Percentiles rank a stretch among this genome's conserved stretches.
Conservation (phyloP, 2,329 filamentous ascomycete genomes). For the Exserohilum rostratum region DNA sequence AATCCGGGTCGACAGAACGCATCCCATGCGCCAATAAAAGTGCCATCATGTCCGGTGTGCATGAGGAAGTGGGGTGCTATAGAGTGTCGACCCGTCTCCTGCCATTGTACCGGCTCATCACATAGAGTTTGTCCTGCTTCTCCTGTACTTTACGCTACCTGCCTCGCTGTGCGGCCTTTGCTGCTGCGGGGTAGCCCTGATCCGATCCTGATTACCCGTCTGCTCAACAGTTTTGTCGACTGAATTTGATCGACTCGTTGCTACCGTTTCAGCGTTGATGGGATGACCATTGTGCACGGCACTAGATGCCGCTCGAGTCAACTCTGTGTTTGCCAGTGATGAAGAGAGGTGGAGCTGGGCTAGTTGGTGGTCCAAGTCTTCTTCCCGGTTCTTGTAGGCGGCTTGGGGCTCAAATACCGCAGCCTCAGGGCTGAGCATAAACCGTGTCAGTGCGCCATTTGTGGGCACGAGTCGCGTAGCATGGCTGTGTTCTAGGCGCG, state of each 20-base stretch:
- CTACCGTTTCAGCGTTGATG: constrained; percentile 20
- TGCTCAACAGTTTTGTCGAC: constrained; percentile 5
- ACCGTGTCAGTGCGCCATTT: constrained; percentile 20
- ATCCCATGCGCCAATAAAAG: constrained; percentile 4
- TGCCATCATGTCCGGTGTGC: constrained; percentile 1
- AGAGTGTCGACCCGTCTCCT: background rate
- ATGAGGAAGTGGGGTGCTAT: constrained; percentile 4
- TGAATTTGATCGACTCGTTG: background rate
- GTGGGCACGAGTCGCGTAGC: constrained; percentile 16
- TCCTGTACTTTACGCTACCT: constrained; percentile 1
- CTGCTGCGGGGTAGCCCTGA: constrained; percentile 8
- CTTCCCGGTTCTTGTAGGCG: background rate
- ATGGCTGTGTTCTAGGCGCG: background rate
- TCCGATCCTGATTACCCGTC: constrained; percentile 10
- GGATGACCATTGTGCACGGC: constrained; percentile 18
- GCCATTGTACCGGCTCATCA: constrained; percentile 15
- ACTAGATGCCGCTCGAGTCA: constrained; percentile 14
- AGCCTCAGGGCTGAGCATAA: constrained; percentile 29
- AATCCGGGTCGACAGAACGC: background rate
- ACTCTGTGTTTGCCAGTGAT: constrained; percentile 4
- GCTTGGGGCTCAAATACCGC: constrained; percentile 29
- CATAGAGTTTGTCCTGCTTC: constrained; percentile 26
- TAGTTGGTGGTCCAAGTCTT: constrained; percentile 5
- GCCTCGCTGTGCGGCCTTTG: constrained; percentile 1
- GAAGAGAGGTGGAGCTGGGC: constrained; percentile 30